Conservation (phyloP, 495 filamentous ascomycete species). For the Penicillium lagena region DNA sequence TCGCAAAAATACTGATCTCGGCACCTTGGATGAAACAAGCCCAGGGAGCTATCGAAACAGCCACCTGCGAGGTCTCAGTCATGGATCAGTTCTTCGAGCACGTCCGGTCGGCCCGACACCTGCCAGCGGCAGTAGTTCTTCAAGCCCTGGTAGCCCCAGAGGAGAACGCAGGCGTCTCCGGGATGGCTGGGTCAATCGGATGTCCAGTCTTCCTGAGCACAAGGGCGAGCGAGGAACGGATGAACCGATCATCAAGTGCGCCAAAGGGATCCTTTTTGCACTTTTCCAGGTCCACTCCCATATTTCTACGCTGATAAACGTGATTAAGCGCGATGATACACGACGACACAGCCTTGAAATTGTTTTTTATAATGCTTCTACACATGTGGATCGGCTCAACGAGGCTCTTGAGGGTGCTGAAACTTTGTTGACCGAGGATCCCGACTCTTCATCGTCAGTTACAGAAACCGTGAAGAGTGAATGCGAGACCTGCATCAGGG, state of each 20-base stretch:
- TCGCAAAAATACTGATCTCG: slow-evolving; percentile 65
- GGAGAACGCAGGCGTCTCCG: slow-evolving; percentile 42
- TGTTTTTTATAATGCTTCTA: slow-evolving; percentile 69
- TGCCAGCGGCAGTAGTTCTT: slow-evolving; percentile 39
- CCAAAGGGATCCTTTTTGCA: slow-evolving; percentile 82
- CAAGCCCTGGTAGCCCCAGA: slow-evolving; percentile 50
- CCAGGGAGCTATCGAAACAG: slow-evolving; percentile 57
- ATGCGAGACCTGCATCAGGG: slow-evolving; percentile 64
- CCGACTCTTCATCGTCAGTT: slow-evolving; percentile 35
- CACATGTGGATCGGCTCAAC: slow-evolving; percentile 68
- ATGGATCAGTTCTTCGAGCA: slow-evolving; percentile 68
- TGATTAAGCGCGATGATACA: slow-evolving; percentile 60
- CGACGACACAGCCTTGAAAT: slow-evolving; percentile 69
- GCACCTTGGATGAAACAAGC: slow-evolving; percentile 66
- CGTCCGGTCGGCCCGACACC: slow-evolving; percentile 34
- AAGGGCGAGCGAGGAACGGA: slow-evolving; percentile 54
- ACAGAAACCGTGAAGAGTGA: slow-evolving; percentile 56
- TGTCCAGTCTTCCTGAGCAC: slow-evolving; percentile 80
- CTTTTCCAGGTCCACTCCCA: slow-evolving; percentile 74
- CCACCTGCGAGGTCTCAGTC: slow-evolving; percentile 75
- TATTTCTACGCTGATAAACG: slow-evolving; percentile 63
- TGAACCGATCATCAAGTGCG: slow-evolving; percentile 67
- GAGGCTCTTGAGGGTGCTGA: slow-evolving; percentile 64
- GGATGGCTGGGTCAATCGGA: slow-evolving; percentile 60
- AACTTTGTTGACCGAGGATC: slow-evolving; percentile 28